Base-by-base conservation (phyloP, 352 stramenopile genomes). In the Phytopythium mirpurense region DNA sequence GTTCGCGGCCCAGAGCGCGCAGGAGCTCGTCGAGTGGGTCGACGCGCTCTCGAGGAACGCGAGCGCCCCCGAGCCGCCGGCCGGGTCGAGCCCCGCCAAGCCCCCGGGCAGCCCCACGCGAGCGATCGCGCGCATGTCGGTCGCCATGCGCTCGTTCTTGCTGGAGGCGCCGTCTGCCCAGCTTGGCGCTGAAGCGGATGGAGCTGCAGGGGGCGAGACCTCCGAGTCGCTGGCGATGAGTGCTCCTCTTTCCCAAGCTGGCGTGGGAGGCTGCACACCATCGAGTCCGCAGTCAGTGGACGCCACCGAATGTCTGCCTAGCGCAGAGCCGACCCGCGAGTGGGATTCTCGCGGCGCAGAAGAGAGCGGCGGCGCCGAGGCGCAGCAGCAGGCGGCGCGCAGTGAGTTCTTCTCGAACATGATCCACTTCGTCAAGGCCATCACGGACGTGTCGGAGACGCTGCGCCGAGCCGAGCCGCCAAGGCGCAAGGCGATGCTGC, bases 351-450 rank as follows among this genome's bases (percentile, higher is more conserved):
- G 29, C 29, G 29, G 29, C 29, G 21, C 31, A 11, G 24, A 9
- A 2, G 40, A 16, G 5, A 7, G 40, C 40, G 23, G 5, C 23
- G 6, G 21, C 23, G 15, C 5, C 37, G 37, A 43, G 37, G n/a
- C 37, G n/a, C 37, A 24, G 4, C 56, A 68, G 29, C 68, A 86
- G 46, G 68, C 82, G 27, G 51, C 57, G 14, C 76, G 83, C 18
- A 89, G 90, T 58, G 74, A 89, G 62, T 93, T 90, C 53, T 93
- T 93, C 59, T 84, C 72, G 14, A 73, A 62, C 19, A 88, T 90
- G 75, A 86, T 90, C 57, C 66, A 75, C 47, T 93, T 93, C 57
- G 64, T 93, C 35, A 93, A 93, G 61, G 62, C 72, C 11, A 86
- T 91, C 60, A 93, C 83, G 4, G 83, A 93, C 54, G 63, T 93